These are phyloP conservation scores for Schizosaccharomyces cryophilus DNA, from an alignment of 805 yeast species.

Conservation along the genomic window DNA sequence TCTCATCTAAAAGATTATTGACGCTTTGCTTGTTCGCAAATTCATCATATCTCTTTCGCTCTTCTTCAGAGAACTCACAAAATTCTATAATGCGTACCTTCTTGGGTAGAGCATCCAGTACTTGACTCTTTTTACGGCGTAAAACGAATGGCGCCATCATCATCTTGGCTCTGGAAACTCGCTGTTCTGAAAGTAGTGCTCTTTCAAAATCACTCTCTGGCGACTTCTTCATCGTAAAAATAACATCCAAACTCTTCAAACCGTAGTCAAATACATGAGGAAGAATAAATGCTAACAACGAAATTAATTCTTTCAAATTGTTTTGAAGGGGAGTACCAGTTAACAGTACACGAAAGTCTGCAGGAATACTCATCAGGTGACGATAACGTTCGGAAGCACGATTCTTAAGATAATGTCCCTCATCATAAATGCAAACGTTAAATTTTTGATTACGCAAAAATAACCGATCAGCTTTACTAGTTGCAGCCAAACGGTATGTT, in stretches of 20 bases:
- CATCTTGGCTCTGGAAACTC: slow-evolving; percentile 75
- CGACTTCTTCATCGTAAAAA: slow-evolving; percentile 49
- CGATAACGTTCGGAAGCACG: slow-evolving; percentile 65
- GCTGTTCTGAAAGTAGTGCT: slow-evolving; percentile 71
- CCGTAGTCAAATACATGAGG: slow-evolving; percentile 61
- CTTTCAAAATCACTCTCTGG: slow-evolving; percentile 16
- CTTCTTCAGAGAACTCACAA: slow-evolving; percentile 36
- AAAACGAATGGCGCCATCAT: slow-evolving; percentile 97
- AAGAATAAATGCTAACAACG: slow-evolving; percentile 70
- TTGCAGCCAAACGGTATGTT: slow-evolving; percentile 78
- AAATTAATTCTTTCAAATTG: slow-evolving; percentile 69
- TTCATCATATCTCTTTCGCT: slow-evolving; percentile 32
- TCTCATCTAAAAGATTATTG: slow-evolving; percentile 4
- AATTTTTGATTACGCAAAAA: slow-evolving; percentile 54
- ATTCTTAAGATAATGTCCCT: slow-evolving; percentile 91
- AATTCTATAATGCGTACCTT: slow-evolving; percentile 39
- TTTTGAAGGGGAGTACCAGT: slow-evolving; percentile 97
- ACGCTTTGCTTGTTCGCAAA: slow-evolving; percentile 19
- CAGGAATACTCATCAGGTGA: slow-evolving; percentile 63
- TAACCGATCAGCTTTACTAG: slow-evolving; percentile 54
- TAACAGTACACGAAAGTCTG: slow-evolving; percentile 58
- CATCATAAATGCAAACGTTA: slow-evolving; percentile 82
- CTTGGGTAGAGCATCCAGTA: slow-evolving; percentile 63
- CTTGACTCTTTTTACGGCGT: slow-evolving; percentile 80
- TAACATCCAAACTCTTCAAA: slow-evolving; percentile 53